Percentiles rank a stretch among this genome's conserved stretches.
These are phyloP conservation scores for Rhizopogon sp. DNA, from an alignment of 768 basidiomycete species.

Conservation along the genomic window DNA sequence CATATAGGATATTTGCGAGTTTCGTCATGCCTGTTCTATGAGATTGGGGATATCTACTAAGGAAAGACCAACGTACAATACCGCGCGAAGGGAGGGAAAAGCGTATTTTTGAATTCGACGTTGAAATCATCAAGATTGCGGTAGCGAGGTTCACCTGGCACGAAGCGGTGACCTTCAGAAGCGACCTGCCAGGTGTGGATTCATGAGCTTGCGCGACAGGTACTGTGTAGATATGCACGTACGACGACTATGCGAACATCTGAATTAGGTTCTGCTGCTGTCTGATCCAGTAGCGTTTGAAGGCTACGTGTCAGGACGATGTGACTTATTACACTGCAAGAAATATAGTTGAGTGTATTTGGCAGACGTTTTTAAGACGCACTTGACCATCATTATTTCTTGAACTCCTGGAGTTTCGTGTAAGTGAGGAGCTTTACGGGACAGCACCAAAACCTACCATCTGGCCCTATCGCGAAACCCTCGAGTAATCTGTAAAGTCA, in stretches of 20 bases:
- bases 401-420: too few relatives aligned
- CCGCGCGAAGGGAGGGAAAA: conserved; percentile 13
- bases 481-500: conserved; percentile 15
- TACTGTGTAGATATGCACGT: conserved; percentile 13
- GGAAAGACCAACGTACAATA: conserved; percentile 25
- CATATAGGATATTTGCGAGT: conserved; percentile 45
- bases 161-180: conserved; percentile 22
- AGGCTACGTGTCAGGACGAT: too few relatives aligned
- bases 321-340: too few relatives aligned
- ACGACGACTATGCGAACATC: conserved; percentile 64
- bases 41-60: background rate
- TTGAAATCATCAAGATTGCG: conserved; percentile 32
- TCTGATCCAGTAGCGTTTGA: conserved; percentile 20
- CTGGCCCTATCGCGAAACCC: conserved; percentile 11
- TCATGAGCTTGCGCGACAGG: background rate
- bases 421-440: too few relatives aligned
- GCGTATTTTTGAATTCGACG: conserved; percentile 22
- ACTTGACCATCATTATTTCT: too few relatives aligned
- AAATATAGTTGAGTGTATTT: too few relatives aligned
- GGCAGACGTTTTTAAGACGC: too few relatives aligned
- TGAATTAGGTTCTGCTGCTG: conserved; percentile 39
- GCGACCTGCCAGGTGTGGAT: conserved; percentile 23
- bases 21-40: conserved; percentile 40
- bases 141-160: conserved; percentile 21
- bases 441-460: too few relatives aligned